Base-by-base conservation (phyloP, 345 rosid genomes). In the Combretum micranthum region DNA sequence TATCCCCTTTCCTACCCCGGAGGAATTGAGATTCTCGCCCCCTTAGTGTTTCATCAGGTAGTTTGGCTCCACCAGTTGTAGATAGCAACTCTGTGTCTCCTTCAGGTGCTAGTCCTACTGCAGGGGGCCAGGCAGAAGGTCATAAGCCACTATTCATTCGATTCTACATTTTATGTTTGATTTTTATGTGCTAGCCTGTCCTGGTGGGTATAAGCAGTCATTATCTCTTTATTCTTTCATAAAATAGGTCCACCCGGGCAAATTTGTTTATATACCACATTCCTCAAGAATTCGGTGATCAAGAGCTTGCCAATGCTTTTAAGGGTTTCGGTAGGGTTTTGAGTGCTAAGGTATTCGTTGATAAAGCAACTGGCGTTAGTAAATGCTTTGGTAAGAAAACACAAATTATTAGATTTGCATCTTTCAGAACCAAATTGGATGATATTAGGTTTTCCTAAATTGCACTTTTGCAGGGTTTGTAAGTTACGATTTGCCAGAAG, bases 221-320 rank as follows among this genome's bases (percentile, higher is more conserved):
- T 44, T 59, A 47, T 55, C 69, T n/a, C 64, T 50, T 37, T 20
- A 60, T 53, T 37, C n/a, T 70, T 49, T 62, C 65, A 52, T 58
- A 44, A 63, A 70, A 52, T 68, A 94, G 99, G 99, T 72, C 99
- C 99, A 0, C 89, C 88, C 44, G 99, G 99, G 89, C 99, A n/a
- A 94, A 94, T 75, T 71, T 94, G 43, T 94, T 94, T 61, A 86
- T 94, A 59, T 94, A 94, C 74, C 95, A 94, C 83, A 90, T 94
- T 76, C 99, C 99, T 56, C 96, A 87, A 77, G 97, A 90, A 57
- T 90, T 66, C 42, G 91, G 95, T 47, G 99, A 94, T 76, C 96
- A 78, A 68, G 97, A 90, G 60, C 94, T 94, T 55, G 87, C 93
- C 44, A 69, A 55, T 64, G 93, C 97, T 42, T 94, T 94, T 73